Conservation (phyloP, 2,329 filamentous ascomycete species). For the Atkinsonella texensis region DNA sequence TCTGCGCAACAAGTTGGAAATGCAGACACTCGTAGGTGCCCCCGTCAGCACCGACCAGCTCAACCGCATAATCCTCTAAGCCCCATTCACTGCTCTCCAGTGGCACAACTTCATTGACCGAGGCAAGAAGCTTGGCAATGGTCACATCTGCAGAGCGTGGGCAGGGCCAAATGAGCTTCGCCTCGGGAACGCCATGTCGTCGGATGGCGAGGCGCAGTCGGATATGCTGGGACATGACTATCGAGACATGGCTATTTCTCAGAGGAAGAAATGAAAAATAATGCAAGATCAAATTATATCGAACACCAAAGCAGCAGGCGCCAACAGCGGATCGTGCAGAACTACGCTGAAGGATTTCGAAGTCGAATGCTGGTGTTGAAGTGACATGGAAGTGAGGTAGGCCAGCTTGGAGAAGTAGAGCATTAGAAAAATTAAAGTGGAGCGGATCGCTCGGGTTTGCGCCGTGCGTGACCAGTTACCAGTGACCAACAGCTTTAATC, state of each 20-base stretch:
- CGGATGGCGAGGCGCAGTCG: conserved; percentile 63
- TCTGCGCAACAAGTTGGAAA: conserved; percentile 57
- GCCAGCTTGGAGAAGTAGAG: background rate
- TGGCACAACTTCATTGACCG: conserved; percentile 69
- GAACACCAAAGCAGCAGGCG: background rate
- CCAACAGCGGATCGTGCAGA: background rate
- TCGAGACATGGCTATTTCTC: conserved; percentile 12
- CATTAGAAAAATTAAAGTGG: conserved; percentile 1
- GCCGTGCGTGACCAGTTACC: background rate
- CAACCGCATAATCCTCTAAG: conserved; percentile 79
- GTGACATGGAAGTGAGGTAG: no score
- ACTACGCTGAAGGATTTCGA: background rate
- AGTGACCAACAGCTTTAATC: background rate
- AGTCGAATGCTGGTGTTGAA: background rate
- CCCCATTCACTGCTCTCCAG: conserved; percentile 76
- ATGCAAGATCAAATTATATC: background rate
- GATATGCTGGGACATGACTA: conserved; percentile 27
- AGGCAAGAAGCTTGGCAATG: conserved; percentile 62
- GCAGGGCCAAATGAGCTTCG: conserved; percentile 60
- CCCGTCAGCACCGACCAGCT: conserved; percentile 46
- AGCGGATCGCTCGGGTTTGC: background rate
- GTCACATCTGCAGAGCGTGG: conserved; percentile 48
- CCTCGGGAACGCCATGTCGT: conserved; percentile 61
- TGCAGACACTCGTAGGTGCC: conserved; percentile 75
- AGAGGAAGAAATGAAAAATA: background rate